These are phyloP conservation scores for Naganishia friedmannii DNA, from an alignment of 768 basidiomycete species.

Conservation along the genomic window DNA sequence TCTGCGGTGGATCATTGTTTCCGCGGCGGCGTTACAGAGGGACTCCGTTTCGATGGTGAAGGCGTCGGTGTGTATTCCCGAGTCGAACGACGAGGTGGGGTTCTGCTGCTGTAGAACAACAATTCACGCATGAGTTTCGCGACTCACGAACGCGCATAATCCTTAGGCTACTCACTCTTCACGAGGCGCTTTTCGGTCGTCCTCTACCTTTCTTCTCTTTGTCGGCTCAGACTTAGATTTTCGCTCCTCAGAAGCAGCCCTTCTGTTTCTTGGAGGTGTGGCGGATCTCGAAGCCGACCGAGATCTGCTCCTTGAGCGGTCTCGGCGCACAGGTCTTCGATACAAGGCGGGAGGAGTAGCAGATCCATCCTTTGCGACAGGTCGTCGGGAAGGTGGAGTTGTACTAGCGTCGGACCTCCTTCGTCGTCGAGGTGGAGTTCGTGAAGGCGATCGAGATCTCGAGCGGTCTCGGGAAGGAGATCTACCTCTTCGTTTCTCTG, in stretches of 20 bases:
- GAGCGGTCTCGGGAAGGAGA: conserved; percentile 31
- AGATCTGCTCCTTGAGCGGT: conserved; percentile 1
- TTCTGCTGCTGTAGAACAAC: not conserved
- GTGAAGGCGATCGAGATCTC: conserved; percentile 26
- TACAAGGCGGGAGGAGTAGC: conserved; percentile 12
- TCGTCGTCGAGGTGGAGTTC: conserved; percentile 21
- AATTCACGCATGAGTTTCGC: not conserved
- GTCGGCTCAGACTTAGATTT: not conserved
- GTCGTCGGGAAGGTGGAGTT: conserved; percentile 13
- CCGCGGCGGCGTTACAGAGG: conserved; percentile 7
- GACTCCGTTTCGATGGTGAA: conserved; percentile 4
- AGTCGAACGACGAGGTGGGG: conserved; percentile 9
- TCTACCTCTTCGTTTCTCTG: conserved; percentile 8
- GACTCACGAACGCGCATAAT: not conserved
- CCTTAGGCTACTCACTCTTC: not conserved
- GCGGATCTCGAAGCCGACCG: conserved; percentile 14
- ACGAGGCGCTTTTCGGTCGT: not conserved
- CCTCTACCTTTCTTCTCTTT: conserved; percentile 16
- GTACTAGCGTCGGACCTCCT: not conserved
- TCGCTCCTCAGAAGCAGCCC: not conserved
- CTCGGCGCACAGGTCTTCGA: not conserved
- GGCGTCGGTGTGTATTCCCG: conserved; percentile 15
- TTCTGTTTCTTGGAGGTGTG: conserved; percentile 17
- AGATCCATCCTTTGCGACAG: not conserved
- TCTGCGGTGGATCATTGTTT: not conserved